Evolutionary conservation across 2,329 filamentous ascomycete species (phyloP).

Genomic region (Curvularia spicifera): DNA sequence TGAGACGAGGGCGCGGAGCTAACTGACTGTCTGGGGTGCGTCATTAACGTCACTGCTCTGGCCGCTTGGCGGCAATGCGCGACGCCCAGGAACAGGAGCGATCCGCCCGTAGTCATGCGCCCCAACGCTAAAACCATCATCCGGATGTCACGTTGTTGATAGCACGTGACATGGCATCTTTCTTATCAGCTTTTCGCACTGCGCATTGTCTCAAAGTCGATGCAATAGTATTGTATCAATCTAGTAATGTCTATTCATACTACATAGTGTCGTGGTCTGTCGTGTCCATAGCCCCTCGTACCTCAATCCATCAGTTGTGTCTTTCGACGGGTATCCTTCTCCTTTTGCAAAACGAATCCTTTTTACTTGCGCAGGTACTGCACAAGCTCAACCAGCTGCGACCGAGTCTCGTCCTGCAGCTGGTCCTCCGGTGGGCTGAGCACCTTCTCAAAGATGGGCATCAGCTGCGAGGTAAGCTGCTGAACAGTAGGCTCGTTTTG

Average conservation of each 20-base stretch:
- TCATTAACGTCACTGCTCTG: slow-evolving; percentile 27
- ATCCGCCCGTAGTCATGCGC: slow-evolving; percentile 20
- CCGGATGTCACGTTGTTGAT: not conserved
- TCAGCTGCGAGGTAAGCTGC: slow-evolving; percentile 71
- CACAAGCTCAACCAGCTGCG: slow-evolving; percentile 70
- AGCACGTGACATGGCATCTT: not conserved
- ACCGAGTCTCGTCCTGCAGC: slow-evolving; percentile 73
- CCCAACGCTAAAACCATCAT: not conserved
- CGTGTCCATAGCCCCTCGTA: slow-evolving; percentile 25
- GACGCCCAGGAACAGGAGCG: slow-evolving; percentile 24
- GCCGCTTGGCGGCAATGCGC: slow-evolving; percentile 17
- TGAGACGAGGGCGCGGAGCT: slow-evolving; percentile 19
- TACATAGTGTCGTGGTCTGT: slow-evolving; percentile 31
- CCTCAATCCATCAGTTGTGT: slow-evolving; percentile 29
- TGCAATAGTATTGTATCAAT: slow-evolving; percentile 6
- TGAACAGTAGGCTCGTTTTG: slow-evolving; percentile 72
- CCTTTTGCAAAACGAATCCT: slow-evolving; percentile 27
- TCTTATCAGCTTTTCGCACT: not conserved
- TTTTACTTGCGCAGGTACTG: slow-evolving; percentile 54
- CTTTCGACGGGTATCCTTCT: slow-evolving; percentile 37
- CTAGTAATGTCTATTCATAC: slow-evolving; percentile 21
- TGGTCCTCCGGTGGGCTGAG: slow-evolving; percentile 75
- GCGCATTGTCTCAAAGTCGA: not conserved
- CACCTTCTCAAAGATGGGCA: slow-evolving; percentile 75
- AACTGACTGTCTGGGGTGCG: slow-evolving; percentile 19